Evolutionary conservation across 2,329 filamentous ascomycete genomes (phyloP).

Genomic region (Cladosporium sp.): DNA sequence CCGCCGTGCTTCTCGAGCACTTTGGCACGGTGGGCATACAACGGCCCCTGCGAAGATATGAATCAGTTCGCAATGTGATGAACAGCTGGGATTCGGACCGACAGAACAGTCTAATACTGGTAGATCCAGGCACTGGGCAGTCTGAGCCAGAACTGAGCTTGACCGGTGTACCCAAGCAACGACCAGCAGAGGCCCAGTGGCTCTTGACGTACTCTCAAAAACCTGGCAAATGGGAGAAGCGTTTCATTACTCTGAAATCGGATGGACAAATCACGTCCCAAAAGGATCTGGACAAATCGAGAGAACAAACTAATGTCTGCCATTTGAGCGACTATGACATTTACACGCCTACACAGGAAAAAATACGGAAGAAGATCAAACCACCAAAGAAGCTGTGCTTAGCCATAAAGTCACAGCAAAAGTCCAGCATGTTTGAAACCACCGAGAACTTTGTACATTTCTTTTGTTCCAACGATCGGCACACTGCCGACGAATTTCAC

Average conservation of each 20-base stretch:
- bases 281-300: conserved; percentile 65
- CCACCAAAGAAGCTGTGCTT: conserved; percentile 83
- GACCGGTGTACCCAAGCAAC: conserved; percentile 57
- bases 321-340: conserved; percentile 92
- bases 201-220: conserved; percentile 76
- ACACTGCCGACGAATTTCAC: conserved; percentile 65
- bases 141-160: conserved; percentile 62
- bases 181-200: conserved; percentile 64
- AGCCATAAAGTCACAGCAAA: conserved; percentile 88
- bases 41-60: conserved; percentile 77
- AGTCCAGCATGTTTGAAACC: conserved; percentile 74
- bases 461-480: conserved; percentile 73
- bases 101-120: conserved; percentile 69
- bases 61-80: conserved; percentile 79
- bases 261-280: conserved; percentile 69
- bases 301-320: conserved; percentile 68
- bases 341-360: conserved; percentile 68
- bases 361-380: conserved; percentile 66
- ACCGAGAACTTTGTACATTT: conserved; percentile 88
- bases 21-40: conserved; percentile 74
- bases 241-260: conserved; percentile 66
- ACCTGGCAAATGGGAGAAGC: conserved; percentile 83
- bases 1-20: conserved; percentile 70
- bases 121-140: conserved; percentile 50
- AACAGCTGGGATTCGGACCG: conserved; percentile 87